Evolutionary conservation across 2,329 filamentous ascomycete genomes (phyloP).

Genomic region (Diaporthe capsici): DNA sequence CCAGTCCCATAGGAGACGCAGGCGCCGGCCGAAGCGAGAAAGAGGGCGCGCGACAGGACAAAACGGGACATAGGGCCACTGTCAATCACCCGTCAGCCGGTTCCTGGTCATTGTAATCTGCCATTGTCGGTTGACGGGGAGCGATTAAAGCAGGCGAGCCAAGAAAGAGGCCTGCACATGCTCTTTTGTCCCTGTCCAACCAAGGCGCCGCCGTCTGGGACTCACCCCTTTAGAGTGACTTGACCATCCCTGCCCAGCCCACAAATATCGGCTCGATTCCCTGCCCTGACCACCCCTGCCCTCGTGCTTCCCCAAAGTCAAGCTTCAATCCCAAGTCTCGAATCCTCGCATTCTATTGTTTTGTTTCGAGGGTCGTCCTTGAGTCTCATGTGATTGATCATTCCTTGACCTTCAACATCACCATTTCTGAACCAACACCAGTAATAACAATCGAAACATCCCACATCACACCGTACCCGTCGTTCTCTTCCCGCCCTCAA

Average conservation of each 20-base stretch:
- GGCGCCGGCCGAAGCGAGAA: constrained; percentile 20
- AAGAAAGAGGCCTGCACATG: constrained; percentile 1
- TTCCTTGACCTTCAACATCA: neutral
- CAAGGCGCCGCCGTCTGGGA: constrained; percentile 12
- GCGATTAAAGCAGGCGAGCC: neutral
- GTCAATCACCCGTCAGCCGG: neutral
- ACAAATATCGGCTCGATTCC: constrained; percentile 23
- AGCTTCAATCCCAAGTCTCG: neutral
- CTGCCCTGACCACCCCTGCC: constrained; percentile 2
- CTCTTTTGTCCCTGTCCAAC: constrained; percentile 20
- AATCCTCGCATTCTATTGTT: constrained; percentile 7
- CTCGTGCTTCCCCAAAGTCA: neutral
- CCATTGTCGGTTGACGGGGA: constrained; percentile 9
- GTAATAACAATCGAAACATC: neutral
- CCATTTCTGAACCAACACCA: neutral
- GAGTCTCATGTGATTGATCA: neutral
- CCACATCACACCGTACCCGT: neutral
- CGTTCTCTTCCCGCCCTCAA: neutral
- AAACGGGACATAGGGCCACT: constrained; percentile 11
- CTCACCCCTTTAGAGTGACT: constrained; percentile 19
- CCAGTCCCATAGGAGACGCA: constrained; percentile 22
- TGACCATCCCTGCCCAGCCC: constrained; percentile 15
- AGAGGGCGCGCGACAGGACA: constrained; percentile 2
- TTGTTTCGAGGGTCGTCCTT: constrained; percentile 1
- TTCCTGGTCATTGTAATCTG: constrained; percentile 22